A percentile compares a stretch with the other conserved stretches of the same genome.
phyloP scores from a whole-genome alignment of 2,329 filamentous ascomycete species.

The Rhytidhysteron rufulum region DNA sequence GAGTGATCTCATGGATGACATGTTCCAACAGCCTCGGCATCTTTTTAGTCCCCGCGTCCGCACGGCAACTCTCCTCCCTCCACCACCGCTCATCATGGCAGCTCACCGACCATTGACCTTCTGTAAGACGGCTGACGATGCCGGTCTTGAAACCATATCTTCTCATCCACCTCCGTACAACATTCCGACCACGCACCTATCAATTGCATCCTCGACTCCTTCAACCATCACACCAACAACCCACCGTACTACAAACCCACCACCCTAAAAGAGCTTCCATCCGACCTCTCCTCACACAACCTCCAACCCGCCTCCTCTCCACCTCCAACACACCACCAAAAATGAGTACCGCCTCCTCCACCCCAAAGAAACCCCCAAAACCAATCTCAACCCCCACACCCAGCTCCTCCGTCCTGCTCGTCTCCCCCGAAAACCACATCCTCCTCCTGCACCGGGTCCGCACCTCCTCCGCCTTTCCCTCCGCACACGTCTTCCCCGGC shows the following conservation, averaged over 20 bases:
- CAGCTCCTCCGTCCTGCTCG: constrained; percentile 58
- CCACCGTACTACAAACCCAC: no score
- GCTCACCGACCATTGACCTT: constrained; percentile 9
- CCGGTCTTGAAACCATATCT: no score
- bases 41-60: constrained; percentile 21
- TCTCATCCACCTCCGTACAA: no score
- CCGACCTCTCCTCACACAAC: constrained; percentile 7
- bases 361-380: constrained; percentile 30
- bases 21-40: constrained; percentile 30
- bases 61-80: constrained; percentile 6
- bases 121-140: constrained; percentile 21
- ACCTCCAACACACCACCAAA: constrained; percentile 7
- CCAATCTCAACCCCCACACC: constrained; percentile 65
- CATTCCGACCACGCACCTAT: no score
- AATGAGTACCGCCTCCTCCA: constrained; percentile 29
- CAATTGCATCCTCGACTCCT: no score
- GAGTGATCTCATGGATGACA: constrained; percentile 1
- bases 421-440: constrained; percentile 83
- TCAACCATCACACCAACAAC: no score
- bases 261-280: no score
- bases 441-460: constrained; percentile 82
- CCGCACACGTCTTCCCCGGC: constrained; percentile 92
- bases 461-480: constrained; percentile 79
- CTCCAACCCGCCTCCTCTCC: background rate
- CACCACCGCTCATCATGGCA: constrained; percentile 21